These are phyloP conservation scores for Eucalyptus erythrocorys DNA, from an alignment of 345 rosid species.

Conservation along the genomic window DNA sequence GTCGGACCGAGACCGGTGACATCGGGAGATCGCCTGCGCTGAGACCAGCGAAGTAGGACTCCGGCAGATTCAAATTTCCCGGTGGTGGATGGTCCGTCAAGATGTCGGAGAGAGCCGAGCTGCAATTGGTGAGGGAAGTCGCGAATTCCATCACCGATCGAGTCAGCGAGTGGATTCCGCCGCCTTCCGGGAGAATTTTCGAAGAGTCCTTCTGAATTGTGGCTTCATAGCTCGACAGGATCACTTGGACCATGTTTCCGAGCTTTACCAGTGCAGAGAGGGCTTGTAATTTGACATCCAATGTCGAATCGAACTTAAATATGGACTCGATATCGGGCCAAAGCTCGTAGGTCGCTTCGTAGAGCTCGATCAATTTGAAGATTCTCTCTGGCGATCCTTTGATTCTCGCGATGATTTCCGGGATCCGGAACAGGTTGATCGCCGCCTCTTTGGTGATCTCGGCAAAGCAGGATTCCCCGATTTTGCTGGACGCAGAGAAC, in stretches of 20 bases:
- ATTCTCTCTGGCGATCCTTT: constrained; percentile 11
- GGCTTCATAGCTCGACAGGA: constrained; percentile 4
- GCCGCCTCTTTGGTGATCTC: constrained; percentile 24
- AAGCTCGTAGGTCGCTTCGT: constrained; percentile 3
- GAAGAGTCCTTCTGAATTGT: constrained; percentile 5
- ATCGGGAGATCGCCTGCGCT: background rate
- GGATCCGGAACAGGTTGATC: constrained; percentile 10
- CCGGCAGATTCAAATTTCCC: background rate
- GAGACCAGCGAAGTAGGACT: background rate
- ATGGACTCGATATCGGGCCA: constrained; percentile 12
- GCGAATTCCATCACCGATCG: background rate
- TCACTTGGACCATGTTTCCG: background rate
- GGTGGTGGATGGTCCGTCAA: constrained; percentile 2
- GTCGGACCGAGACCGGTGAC: constrained; percentile 2
- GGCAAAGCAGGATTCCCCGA: constrained; percentile 19
- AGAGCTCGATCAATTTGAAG: constrained; percentile 8
- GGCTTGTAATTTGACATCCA: constrained; percentile 10
- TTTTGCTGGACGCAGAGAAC: constrained; percentile 9
- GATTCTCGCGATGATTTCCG: constrained; percentile 8
- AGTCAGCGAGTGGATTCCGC: constrained; percentile 13
- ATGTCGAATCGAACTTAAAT: constrained; percentile 1
- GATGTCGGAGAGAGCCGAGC: constrained; percentile 5
- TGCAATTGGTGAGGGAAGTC: background rate
- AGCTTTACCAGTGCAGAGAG: constrained; percentile 4
- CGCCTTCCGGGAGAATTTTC: background rate